A percentile compares a stretch with the other conserved stretches of the same genome.
phyloP scores from a whole-genome alignment of 1,284 basidiomycete species.

The Erythrobasidium hasegawianum region DNA sequence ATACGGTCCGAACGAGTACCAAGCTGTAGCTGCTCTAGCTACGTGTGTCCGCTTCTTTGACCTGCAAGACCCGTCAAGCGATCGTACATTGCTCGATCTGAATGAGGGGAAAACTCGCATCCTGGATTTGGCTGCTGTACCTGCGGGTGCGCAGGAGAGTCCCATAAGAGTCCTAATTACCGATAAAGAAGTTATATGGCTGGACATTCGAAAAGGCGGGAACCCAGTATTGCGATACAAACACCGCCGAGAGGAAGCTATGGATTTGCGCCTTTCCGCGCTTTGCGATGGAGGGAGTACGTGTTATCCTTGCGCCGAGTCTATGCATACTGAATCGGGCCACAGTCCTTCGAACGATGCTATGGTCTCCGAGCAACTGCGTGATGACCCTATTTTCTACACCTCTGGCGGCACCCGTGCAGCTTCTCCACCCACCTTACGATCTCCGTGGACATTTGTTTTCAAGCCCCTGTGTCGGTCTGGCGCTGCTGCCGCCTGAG shows the following conservation, averaged over 20 bases:
- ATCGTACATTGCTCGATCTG: constrained; percentile 5
- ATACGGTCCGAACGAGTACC: background rate
- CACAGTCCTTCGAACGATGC: background rate
- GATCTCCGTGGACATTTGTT: background rate
- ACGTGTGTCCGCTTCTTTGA: background rate
- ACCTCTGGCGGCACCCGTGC: background rate
- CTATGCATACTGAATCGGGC: background rate
- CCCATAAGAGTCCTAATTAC: constrained; percentile 11
- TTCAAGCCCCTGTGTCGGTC: background rate
- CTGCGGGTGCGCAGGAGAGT: background rate
- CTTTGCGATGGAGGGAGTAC: background rate
- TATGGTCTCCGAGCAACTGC: background rate
- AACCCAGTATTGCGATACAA: constrained; percentile 16
- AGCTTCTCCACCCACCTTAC: background rate
- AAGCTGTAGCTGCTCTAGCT: background rate
- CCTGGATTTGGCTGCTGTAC: constrained; percentile 7
- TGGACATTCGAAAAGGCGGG: constrained; percentile 11
- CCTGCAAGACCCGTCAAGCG: constrained; percentile 5
- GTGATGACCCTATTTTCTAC: background rate
- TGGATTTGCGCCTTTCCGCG: background rate
- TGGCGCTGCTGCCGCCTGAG: background rate
- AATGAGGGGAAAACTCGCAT: background rate
- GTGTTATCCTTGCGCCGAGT: background rate
- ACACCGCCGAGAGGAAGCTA: constrained; percentile 6
- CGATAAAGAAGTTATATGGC: constrained; percentile 19